Evolutionary conservation across 768 basidiomycete species (phyloP), one percentile per base, ranked within the genome.

Genomic region (Ramaria rubella): DNA sequence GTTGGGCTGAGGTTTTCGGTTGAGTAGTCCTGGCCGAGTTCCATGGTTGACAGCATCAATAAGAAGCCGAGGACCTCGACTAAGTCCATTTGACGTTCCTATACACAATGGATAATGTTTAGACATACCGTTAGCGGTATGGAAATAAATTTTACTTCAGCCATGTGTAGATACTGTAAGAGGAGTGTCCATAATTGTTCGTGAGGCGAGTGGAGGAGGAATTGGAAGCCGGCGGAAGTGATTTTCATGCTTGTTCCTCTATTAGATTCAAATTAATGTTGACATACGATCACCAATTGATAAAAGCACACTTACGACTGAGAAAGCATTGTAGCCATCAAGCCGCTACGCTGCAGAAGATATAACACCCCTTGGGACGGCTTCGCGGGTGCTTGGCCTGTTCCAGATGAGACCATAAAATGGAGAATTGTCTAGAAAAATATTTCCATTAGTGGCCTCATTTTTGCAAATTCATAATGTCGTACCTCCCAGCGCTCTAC

Each of bases 41-140:
- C 92, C 84, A 94, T 94, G 3, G 90, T 96, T 1, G 94, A 94
- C 59, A 99, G 77, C 87, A 97, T 96, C 76, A 98, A 94, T 49
- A 97, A 77, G 71, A 98, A 94, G 61, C 87, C 87, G 55, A 98
- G 77, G 8, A 96, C 89, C 67, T 95, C 91, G 8, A 97, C 91
- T 0, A 94, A 76, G 70, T 95, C 94, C 84, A 94, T 91, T 65
- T 85, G 80, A 56, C 90, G 80, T 72, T 90, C 86, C 87, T 92
- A 24, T 36, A 17, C 23, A 40, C 27, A 11, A 43, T 5, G 29
- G n/a, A 40, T 15, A 29, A 31, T 50, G 27, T 15, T 17, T 9
- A 27, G 15, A 19, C 61, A 23, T 11, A 46, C 23, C 23, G 23
- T 23, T 21, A 8, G 11, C 40, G 14, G 17, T 30, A 30, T n/a